Percentiles rank a stretch among this genome's conserved stretches.
Conservation (phyloP, 805 yeast genomes). For the Lipomyces spencermartinsiae region DNA sequence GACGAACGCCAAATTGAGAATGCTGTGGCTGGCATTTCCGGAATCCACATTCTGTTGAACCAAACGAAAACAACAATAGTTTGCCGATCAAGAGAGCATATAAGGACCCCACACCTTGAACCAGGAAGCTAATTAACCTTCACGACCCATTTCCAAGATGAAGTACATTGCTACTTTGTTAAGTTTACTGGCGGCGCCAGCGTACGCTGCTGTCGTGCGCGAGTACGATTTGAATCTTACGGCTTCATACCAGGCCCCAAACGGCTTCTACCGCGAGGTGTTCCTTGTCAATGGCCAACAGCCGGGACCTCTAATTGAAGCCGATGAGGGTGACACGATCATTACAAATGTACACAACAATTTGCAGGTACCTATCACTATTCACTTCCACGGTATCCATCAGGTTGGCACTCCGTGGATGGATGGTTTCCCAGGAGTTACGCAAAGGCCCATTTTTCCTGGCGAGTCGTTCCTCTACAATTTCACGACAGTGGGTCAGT, state of each 20-base stretch:
- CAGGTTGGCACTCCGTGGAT: conserved; percentile 56
- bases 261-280: conserved; percentile 48
- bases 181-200: not conserved
- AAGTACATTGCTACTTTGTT: no score
- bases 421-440: conserved; percentile 59
- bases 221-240: conserved; percentile 8
- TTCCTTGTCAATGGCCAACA: conserved; percentile 53
- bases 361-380: conserved; percentile 33
- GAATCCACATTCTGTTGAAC: no score
- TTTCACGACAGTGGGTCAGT: conserved; percentile 51
- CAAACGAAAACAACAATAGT: no score
- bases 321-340: conserved; percentile 48
- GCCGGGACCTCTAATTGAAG: conserved; percentile 58
- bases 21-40: no score
- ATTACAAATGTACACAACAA: conserved; percentile 51
- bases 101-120: no score
- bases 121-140: no score
- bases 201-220: not conserved
- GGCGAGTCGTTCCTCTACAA: conserved; percentile 52
- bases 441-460: conserved; percentile 57
- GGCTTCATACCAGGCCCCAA: conserved; percentile 39
- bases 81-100: no score
- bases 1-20: no score
- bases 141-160: no score
- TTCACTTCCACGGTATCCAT: conserved; percentile 60